These are phyloP conservation scores for Alloascoidea hylecoeti DNA, from an alignment of 805 yeast genomes.

Conservation along the genomic window DNA sequence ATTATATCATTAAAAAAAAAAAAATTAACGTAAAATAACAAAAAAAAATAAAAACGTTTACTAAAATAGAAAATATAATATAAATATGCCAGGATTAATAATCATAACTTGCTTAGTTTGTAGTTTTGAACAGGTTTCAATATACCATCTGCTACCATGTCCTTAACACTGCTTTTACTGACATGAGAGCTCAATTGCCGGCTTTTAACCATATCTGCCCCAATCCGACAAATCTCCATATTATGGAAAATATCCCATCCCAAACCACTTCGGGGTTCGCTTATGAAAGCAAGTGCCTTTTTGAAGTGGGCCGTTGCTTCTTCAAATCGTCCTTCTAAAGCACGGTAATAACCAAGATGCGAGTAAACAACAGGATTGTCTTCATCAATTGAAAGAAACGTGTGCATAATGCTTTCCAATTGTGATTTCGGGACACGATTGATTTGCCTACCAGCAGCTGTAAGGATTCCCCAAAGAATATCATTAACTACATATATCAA, in stretches of 20 bases:
- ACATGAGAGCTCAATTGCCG: constrained; percentile 1
- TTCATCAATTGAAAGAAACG: neutral
- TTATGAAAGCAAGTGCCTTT: neutral
- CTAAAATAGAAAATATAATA: too few relatives aligned
- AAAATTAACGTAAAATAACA: too few relatives aligned
- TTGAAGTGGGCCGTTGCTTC: neutral
- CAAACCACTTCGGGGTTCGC: neutral
- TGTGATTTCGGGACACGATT: neutral
- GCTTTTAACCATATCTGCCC: neutral
- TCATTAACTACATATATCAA: neutral
- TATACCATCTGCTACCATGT: neutral
- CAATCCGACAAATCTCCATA: neutral
- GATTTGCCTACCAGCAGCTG: neutral
- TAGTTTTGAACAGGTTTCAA: constrained; percentile 1
- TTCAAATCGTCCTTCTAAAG: neutral
- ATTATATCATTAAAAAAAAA: too few relatives aligned
- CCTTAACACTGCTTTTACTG: constrained; percentile 1
- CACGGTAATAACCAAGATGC: neutral
- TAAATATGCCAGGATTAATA: too few relatives aligned
- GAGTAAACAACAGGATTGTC: neutral
- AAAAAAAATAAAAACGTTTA: too few relatives aligned
- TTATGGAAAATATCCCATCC: constrained; percentile 1
- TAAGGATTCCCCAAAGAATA: constrained; percentile 1
- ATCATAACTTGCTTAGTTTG: neutral
- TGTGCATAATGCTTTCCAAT: neutral